Percentiles rank a stretch among this genome's conserved stretches.
Evolutionary conservation across 2,329 filamentous ascomycete species (phyloP).

Genomic region (Fusarium nisikadoi): DNA sequence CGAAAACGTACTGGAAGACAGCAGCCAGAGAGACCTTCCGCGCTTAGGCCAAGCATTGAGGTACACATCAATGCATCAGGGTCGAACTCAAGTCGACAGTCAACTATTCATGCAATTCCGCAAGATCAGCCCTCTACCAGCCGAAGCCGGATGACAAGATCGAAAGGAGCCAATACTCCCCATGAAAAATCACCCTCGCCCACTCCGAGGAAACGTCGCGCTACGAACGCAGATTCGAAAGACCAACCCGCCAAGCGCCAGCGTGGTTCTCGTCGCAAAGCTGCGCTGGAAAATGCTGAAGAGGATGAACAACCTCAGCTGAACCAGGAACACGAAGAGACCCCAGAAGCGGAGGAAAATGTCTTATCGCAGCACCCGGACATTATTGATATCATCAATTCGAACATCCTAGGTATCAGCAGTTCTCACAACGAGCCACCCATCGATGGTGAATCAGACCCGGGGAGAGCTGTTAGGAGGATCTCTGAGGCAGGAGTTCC

Average conservation of each 20-base stretch:
- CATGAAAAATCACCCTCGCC: neutral
- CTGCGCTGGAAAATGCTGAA: neutral
- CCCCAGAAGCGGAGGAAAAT: constrained; percentile 19
- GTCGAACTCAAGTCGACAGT: neutral
- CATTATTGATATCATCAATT: constrained; percentile 32
- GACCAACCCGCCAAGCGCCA: constrained; percentile 8
- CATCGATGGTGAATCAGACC: neutral
- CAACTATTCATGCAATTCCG: neutral
- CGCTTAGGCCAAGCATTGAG: constrained; percentile 9
- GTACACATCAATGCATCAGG: neutral
- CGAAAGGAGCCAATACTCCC: neutral
- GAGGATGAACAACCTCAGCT: neutral
- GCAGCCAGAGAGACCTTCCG: neutral
- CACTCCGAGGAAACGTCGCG: constrained; percentile 22
- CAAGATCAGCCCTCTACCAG: neutral
- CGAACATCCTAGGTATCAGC: neutral
- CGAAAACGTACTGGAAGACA: neutral
- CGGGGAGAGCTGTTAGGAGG: neutral
- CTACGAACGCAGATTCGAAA: neutral
- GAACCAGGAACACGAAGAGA: neutral
- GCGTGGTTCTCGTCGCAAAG: neutral
- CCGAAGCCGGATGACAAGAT: constrained; percentile 20
- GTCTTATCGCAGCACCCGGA: neutral
- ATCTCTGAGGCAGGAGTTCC: neutral
- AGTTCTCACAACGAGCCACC: neutral